Evolutionary conservation across 2,329 filamentous ascomycete genomes (phyloP), one percentile per base, ranked within the genome.

Genomic region (Dactylonectria macrodidyma): DNA sequence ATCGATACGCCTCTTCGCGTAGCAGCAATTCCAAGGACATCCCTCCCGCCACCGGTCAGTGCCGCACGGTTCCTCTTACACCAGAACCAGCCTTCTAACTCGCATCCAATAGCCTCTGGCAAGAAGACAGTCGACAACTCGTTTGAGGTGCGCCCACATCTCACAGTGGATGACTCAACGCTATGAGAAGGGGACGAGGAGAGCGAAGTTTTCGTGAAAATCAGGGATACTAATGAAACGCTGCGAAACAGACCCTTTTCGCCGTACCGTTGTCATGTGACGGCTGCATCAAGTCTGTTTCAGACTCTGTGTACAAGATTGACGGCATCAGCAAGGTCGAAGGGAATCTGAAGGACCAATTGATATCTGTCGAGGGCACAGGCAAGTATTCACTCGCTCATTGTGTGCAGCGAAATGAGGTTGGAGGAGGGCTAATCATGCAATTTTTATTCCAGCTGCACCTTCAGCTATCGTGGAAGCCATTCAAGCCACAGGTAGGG

Each of bases 181-280:
- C 59, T 71, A 65, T 66, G 64, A 64, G 65, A 69, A 75, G 75
- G 72, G 71, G 73, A 75, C 47, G 73, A 73, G 52, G 66, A 73
- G 71, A 74, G 66, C 47, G 57, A 62, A 68, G 58, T 33, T 24
- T 33, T 46, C 55, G 44, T 62, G 52, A 50, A 62, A 66, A 66
- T 65, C 60, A 67, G 62, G 70, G 48, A 71, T 70, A 75, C 80
- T 82, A 76, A 82, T 81, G 79, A 80, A 79, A 81, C 76, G 59
- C 61, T 71, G 66, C 69, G 68, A 77, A 72, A 73, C 72, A 98
- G 92, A 97, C 95, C 68, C 92, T 95, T 72, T 98, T 98, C 82
- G 95, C 95, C 71, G 96, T 98, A 75, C 95, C 95, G 62, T 91
- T 98, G 86, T 94, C 91, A 83, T 98, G 96, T 84, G 92, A 97